Evolutionary conservation across 2,329 filamentous ascomycete genomes (phyloP), one percentile per base, ranked within the genome.

Genomic region (Parascedosporium putredinis): DNA sequence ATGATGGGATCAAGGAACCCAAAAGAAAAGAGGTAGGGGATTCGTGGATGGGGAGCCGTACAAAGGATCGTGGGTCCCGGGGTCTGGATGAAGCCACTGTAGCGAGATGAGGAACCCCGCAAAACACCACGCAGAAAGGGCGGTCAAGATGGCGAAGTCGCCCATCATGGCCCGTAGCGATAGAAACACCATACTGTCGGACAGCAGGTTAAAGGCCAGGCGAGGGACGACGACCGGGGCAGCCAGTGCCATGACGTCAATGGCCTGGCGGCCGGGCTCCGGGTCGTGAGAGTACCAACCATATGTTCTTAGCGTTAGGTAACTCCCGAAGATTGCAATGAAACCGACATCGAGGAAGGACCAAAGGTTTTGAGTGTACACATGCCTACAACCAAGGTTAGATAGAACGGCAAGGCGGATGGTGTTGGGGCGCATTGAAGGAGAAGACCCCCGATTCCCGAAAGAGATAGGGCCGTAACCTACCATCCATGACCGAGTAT

Each of bases 321-420:
- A 93, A 14, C 74, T 65, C 57, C 74, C 69, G 60, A 86, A 93
- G 27, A 93, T 83, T 38, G 73, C 58, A n/a, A 81, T 76, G 58
- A 91, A 94, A 4, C 79, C 80, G 44, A 91, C 81, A 61, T 93
- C 88, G 14, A 94, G 75, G 58, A 94, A 93, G 0, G 86, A 88
- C 88, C 88, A 94, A 3, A 94, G 69, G 57, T 93, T 91, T 62
- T 94, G 86, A 0, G 87, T 89, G 59, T 93, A 90, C 1, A 93
- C 87, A 51, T 80, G 78, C 86, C 86, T 78, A 45, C 16, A 43
- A 2, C 10, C 6, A 8, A 10, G 5, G 18, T 16, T 20, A 20
- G 20, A 20, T 23, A 24, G n/a, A n/a, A n/a, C n/a, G n/a, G n/a
- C n/a, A n/a, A n/a, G n/a, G n/a, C n/a, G n/a, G n/a, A n/a, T n/a